Conservation (phyloP, 225 moss, liverwort and hornwort species). For the Pseudisothecium myosuroides region DNA sequence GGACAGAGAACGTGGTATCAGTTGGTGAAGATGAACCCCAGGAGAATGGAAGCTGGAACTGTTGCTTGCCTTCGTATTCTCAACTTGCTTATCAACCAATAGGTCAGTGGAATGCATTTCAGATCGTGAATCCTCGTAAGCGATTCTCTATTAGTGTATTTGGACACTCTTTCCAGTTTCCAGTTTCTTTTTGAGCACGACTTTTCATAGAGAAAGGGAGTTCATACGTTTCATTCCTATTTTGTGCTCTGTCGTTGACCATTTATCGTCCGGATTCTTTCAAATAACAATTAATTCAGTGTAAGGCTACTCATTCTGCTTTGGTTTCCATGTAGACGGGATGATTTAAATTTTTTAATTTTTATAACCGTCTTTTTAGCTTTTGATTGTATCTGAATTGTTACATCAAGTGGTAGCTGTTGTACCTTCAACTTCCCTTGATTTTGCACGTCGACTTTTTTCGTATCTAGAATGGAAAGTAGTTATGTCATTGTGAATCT, state of each 20-base stretch:
- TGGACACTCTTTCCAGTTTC: neutral
- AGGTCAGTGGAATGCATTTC: constrained; percentile 16
- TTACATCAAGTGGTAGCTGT: neutral
- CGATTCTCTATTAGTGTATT: neutral
- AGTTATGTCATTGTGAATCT: neutral
- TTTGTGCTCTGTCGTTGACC: neutral
- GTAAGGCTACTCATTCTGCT: neutral
- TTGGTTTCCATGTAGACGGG: neutral
- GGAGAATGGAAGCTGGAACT: constrained; percentile 10
- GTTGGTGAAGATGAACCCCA: neutral
- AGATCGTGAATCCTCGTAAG: neutral
- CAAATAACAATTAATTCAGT: neutral
- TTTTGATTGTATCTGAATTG: neutral
- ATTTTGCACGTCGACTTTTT: neutral
- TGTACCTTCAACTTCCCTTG: neutral
- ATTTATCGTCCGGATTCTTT: neutral
- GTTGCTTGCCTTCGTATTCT: constrained; percentile 35
- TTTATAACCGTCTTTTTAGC: neutral
- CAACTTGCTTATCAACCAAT: constrained; percentile 3
- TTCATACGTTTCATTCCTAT: neutral
- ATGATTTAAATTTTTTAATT: neutral
- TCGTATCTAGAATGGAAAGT: neutral
- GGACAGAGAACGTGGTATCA: neutral
- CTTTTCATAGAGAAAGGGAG: neutral
- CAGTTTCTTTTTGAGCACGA: neutral